Evolutionary conservation across 2,329 filamentous ascomycete species (phyloP).

Genomic region (Alternaria angustiovoidea): DNA sequence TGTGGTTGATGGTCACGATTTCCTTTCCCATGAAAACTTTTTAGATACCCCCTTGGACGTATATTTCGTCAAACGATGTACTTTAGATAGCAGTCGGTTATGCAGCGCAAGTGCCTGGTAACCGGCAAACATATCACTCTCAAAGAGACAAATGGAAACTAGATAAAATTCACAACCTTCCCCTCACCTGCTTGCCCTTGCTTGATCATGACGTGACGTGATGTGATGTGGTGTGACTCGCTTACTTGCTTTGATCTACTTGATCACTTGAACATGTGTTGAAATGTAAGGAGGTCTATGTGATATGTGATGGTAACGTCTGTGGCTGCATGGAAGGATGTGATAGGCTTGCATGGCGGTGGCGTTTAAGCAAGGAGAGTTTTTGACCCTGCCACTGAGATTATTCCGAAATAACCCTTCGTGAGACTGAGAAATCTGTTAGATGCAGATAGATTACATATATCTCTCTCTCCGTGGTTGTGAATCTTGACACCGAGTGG

Average conservation of each 20-base stretch:
- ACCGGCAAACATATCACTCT: neutral
- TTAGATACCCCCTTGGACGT: constrained; percentile 1
- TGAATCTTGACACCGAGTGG: neutral
- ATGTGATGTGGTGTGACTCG: neutral
- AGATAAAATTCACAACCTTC: neutral
- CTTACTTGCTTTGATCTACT: neutral
- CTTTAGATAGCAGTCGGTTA: neutral
- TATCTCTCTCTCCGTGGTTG: neutral
- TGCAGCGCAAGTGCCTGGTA: neutral
- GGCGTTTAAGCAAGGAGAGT: neutral
- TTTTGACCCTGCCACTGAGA: neutral
- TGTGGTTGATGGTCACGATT: neutral
- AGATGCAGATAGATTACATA: too few relatives aligned
- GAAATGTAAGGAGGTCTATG: neutral
- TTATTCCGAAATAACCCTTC: neutral
- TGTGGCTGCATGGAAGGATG: neutral
- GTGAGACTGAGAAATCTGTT: neutral
- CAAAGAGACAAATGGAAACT: neutral
- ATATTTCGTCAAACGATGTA: neutral
- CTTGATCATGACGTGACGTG: neutral
- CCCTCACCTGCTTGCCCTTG: too few relatives aligned
- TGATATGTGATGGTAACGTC: neutral
- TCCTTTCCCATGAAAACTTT: neutral
- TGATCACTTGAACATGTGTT: neutral
- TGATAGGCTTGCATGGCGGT: constrained; percentile 1